Percentiles rank a stretch among this genome's conserved stretches.
Evolutionary conservation across 148 eudicot genomes (phyloP).

Genomic region (Salicornia ramosissima): DNA sequence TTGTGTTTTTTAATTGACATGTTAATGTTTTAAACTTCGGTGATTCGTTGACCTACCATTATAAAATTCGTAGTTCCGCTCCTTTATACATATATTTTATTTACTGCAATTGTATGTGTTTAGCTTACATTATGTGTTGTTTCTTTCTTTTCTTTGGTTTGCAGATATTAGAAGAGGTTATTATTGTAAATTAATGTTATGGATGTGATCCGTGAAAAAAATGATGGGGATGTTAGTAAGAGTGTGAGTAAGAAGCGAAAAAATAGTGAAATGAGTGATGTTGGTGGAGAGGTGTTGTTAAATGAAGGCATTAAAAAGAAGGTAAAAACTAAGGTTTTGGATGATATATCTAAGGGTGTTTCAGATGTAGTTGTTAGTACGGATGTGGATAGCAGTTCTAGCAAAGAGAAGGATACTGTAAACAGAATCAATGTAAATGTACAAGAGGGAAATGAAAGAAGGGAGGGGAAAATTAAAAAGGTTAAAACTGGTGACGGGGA

Average conservation of each 20-base stretch:
- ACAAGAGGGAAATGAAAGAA: background rate
- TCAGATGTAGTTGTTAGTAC: background rate
- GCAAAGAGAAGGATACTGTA: slow-evolving; percentile 7
- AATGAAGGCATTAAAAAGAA: slow-evolving; percentile 8
- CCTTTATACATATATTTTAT: too few species aligned
- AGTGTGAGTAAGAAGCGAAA: slow-evolving; percentile 19
- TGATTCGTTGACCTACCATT: too few species aligned
- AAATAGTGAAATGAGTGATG: background rate
- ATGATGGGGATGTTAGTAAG: background rate
- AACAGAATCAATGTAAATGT: background rate
- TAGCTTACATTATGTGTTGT: background rate
- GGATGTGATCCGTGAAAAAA: background rate
- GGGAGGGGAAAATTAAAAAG: slow-evolving; percentile 1
- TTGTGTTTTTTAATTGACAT: too few species aligned
- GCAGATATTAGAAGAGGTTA: background rate
- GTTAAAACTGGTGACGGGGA: slow-evolving; percentile 5
- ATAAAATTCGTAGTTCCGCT: too few species aligned
- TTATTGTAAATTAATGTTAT: background rate
- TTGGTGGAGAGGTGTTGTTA: slow-evolving; percentile 9
- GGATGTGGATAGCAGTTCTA: background rate
- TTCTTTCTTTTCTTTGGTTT: background rate
- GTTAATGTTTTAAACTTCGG: too few species aligned
- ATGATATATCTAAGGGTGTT: background rate
- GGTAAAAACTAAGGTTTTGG: background rate
- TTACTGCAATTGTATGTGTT: too few species aligned